A percentile compares a stretch with the other conserved stretches of the same genome.
These are phyloP conservation scores for Fusarium agapanthi DNA, from an alignment of 2,329 filamentous ascomycete genomes.

Conservation along the genomic window DNA sequence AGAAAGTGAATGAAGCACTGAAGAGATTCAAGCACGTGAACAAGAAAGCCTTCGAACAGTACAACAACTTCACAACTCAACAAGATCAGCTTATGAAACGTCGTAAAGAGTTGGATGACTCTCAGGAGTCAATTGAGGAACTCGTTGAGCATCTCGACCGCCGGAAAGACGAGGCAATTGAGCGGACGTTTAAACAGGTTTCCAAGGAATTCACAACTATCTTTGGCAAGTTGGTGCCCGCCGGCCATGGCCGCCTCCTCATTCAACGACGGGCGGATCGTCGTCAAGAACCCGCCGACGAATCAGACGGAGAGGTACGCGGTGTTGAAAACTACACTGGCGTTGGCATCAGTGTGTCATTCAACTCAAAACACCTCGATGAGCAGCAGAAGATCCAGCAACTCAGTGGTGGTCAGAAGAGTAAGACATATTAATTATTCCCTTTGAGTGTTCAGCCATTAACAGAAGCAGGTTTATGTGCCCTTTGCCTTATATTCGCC, in stretches of 20 bases:
- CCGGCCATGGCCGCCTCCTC: conserved; percentile 88
- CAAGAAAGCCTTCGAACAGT: conserved; percentile 99
- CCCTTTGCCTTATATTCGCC: conserved; percentile 97
- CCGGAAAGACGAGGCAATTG: conserved; percentile 96
- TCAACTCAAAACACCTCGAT: conserved; percentile 95
- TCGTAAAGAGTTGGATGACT: conserved; percentile 85
- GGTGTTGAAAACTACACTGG: conserved; percentile 95
- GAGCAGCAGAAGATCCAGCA: conserved; percentile 99
- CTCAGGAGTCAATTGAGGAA: conserved; percentile 87
- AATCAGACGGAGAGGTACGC: conserved; percentile 74
- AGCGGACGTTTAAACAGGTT: conserved; percentile 98
- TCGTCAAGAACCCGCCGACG: conserved; percentile 60
- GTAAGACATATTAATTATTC: conserved; percentile 59
- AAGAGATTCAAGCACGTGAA: conserved; percentile 99
- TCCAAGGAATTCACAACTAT: conserved; percentile 91
- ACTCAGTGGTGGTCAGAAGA: conserved; percentile 96
- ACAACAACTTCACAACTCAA: conserved; percentile 94
- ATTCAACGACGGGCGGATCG: conserved; percentile 91
- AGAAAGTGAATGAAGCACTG: conserved; percentile 89
- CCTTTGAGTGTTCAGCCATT: background rate
- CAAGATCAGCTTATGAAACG: conserved; percentile 87
- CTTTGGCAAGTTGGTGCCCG: conserved; percentile 94
- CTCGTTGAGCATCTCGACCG: conserved; percentile 93
- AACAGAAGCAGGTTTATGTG: conserved; percentile 76
- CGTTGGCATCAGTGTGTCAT: conserved; percentile 95